Conservation (phyloP, 2,329 filamentous ascomycete genomes). For the Fusarium subtropicale region DNA sequence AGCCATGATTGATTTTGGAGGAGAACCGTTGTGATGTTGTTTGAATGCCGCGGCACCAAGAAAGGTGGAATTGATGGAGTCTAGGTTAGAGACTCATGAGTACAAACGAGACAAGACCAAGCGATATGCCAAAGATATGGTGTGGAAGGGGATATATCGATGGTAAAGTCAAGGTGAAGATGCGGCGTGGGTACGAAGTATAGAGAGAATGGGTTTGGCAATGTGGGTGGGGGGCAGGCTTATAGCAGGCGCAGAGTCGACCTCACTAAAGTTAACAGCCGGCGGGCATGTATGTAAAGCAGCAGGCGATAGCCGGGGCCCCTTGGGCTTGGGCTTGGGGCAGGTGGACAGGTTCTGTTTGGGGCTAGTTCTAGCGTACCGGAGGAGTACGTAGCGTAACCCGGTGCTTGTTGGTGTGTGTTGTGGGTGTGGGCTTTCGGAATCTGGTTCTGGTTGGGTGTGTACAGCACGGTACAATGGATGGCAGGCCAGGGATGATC, state of each 20-base stretch:
- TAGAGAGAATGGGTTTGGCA: slow-evolving; percentile 44
- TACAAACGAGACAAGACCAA: slow-evolving; percentile 25
- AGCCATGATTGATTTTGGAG: slow-evolving; percentile 58
- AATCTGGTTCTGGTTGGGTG: slow-evolving; percentile 15
- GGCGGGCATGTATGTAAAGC: slow-evolving; percentile 7
- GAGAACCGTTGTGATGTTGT: slow-evolving; percentile 38
- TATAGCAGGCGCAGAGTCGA: slow-evolving; percentile 42
- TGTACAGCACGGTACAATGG: slow-evolving; percentile 20
- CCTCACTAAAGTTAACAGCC: slow-evolving; percentile 11
- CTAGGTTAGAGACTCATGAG: slow-evolving; percentile 43
- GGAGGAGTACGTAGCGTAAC: slow-evolving; percentile 35
- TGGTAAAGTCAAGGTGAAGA: slow-evolving; percentile 23
- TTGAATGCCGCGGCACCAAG: slow-evolving; percentile 42
- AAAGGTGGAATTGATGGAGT: slow-evolving; percentile 27
- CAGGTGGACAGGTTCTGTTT: slow-evolving; percentile 45
- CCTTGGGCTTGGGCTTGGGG: slow-evolving; percentile 29
- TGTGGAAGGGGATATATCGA: slow-evolving; percentile 24
- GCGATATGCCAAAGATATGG: slow-evolving; percentile 1
- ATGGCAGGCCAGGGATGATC: slow-evolving; percentile 37
- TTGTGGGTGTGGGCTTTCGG: slow-evolving; percentile 30
- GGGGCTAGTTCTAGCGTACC: slow-evolving; percentile 43
- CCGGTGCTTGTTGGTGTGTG: slow-evolving; percentile 20
- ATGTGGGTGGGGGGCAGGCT: slow-evolving; percentile 46
- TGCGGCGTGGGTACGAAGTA: slow-evolving; percentile 42
- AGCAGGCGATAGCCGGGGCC: slow-evolving; percentile 35